phyloP scores from a whole-genome alignment of 139 green algal species.

The Choricystis sp. region DNA sequence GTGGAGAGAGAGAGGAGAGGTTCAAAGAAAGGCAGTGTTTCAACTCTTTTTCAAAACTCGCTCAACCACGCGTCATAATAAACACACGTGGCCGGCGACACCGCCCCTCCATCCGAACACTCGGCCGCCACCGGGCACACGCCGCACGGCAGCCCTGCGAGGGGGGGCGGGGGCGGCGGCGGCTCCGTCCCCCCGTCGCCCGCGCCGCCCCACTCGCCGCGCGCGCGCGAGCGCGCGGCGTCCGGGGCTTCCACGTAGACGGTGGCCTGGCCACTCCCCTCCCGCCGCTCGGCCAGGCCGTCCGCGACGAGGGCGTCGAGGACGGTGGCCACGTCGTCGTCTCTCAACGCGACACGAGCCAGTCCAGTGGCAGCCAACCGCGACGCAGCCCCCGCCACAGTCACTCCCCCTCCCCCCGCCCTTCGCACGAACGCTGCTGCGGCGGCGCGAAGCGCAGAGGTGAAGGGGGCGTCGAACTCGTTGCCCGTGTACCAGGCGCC shows the following conservation, averaged over 20 bases:
- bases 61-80: constrained; percentile 19
- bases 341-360: constrained; percentile 32
- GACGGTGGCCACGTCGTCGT: constrained; percentile 52
- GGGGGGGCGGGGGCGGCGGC: constrained; percentile 26
- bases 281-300: constrained; percentile 29
- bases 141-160: constrained; percentile 68
- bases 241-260: background rate
- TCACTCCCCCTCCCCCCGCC: background rate
- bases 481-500: constrained; percentile 88
- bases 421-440: background rate
- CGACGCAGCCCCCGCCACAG: background rate
- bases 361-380: background rate
- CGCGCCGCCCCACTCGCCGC: no score
- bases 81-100: constrained; percentile 62
- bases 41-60: background rate
- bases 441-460: constrained; percentile 36
- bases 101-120: constrained; percentile 48
- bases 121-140: constrained; percentile 57
- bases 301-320: constrained; percentile 63
- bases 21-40: background rate
- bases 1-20: no score
- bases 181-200: constrained; percentile 1
- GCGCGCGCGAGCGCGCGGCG: no score
- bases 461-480: constrained; percentile 77
- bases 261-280: constrained; percentile 15